Conservation (phyloP, 192 early-diverging fungal species). For the Podila epicladia region DNA sequence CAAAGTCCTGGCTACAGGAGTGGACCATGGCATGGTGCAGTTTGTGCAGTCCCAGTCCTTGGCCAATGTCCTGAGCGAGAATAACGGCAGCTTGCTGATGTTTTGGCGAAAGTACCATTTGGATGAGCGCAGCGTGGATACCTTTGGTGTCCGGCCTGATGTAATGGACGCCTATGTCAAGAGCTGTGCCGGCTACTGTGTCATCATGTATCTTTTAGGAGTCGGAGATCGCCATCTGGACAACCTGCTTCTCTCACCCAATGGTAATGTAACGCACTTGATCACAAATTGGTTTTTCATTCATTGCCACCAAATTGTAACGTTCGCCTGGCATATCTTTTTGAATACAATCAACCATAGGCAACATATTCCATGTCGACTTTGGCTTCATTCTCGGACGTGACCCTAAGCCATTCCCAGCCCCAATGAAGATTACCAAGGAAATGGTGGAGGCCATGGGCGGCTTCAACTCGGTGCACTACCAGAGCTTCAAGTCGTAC, state of each 20-base stretch:
- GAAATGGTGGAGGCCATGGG: conserved; percentile 99
- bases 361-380: conserved; percentile 96
- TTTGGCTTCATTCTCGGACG: conserved; percentile 99
- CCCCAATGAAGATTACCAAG: conserved; percentile 99
- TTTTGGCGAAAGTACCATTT: conserved; percentile 84
- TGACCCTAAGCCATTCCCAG: conserved; percentile 99
- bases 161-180: conserved; percentile 97
- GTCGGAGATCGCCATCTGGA: conserved; percentile 99
- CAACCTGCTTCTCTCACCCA: conserved; percentile 89
- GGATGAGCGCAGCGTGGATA: conserved; percentile 62
- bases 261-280: conserved; percentile 60
- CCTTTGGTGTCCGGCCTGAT: conserved; percentile 72
- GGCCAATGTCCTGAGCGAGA: conserved; percentile 88
- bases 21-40: conserved; percentile 95
- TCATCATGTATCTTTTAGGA: conserved; percentile 97
- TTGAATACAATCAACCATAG: conserved; percentile 36
- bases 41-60: conserved; percentile 92
- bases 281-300: too few species aligned
- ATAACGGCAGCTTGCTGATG: conserved; percentile 81
- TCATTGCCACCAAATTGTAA: too few species aligned
- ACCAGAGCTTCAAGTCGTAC: conserved; percentile 91
- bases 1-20: conserved; percentile 94
- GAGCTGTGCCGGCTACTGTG: conserved; percentile 98
- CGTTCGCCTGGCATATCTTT: background rate
- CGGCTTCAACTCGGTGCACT: conserved; percentile 86